A percentile compares a stretch with the other conserved stretches of the same genome.
phyloP scores from a whole-genome alignment of 2,329 filamentous ascomycete species.

The Furcasterigmium sp. region DNA sequence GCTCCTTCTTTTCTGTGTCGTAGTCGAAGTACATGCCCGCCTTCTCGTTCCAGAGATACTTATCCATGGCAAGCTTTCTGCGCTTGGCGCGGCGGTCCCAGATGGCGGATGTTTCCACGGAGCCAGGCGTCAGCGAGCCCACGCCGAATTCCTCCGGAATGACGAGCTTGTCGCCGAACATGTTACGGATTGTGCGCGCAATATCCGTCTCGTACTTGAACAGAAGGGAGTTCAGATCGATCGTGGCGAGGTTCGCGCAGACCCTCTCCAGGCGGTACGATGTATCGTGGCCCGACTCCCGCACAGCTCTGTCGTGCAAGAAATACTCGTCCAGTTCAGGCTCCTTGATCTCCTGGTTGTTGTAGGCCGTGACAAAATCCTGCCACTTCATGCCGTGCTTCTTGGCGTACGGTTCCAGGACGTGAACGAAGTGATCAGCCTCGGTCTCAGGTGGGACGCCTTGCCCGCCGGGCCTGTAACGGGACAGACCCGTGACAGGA shows the following conservation, averaged over 20 bases:
- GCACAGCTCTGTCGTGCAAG: constrained; percentile 88
- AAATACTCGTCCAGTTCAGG: constrained; percentile 94
- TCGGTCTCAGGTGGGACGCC: constrained; percentile 92
- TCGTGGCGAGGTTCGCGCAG: constrained; percentile 83
- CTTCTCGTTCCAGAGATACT: constrained; percentile 87
- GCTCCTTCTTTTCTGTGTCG: constrained; percentile 75
- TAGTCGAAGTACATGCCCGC: constrained; percentile 99
- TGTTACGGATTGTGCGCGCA: constrained; percentile 73
- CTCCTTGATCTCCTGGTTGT: constrained; percentile 68
- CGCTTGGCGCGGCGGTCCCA: constrained; percentile 89
- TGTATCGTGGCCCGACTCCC: constrained; percentile 95
- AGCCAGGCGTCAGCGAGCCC: constrained; percentile 58
- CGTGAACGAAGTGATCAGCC: constrained; percentile 77
- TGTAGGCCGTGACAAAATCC: constrained; percentile 87
- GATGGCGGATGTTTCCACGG: constrained; percentile 73
- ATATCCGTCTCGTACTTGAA: constrained; percentile 99
- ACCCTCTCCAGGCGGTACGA: constrained; percentile 87
- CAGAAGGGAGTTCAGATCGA: constrained; percentile 88
- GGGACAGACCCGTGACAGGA: constrained; percentile 69
- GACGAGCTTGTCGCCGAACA: constrained; percentile 78
- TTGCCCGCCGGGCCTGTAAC: constrained; percentile 76
- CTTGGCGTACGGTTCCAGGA: constrained; percentile 74
- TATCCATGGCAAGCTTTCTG: constrained; percentile 82
- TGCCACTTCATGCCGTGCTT: constrained; percentile 79
- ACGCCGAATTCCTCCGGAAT: constrained; percentile 80